Base-by-base conservation (phyloP, 257 asterid species). In the Scutellaria minor region DNA sequence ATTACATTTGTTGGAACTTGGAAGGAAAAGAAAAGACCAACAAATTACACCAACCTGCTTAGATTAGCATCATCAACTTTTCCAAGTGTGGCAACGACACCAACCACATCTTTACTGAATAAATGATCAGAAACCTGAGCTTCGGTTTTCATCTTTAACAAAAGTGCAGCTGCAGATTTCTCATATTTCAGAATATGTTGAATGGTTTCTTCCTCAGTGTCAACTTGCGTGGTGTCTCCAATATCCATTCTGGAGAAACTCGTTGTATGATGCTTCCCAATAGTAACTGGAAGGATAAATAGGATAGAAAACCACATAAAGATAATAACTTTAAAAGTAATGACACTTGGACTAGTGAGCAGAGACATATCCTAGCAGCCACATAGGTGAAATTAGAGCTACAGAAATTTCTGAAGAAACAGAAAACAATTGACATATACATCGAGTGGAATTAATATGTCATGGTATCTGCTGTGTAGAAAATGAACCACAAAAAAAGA, bases 71-170 rank as follows among this genome's bases (percentile, higher is more conserved):
- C 92, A 9, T 84, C 90, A 68, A 88, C 83, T 63, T 77, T 84
- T 68, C 94, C 96, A 71, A 93, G 96, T 50, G 85, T 80, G 52
- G 94, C 96, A 81, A 89, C 94, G 60, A 87, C 37, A 60, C 98
- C 98, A 6, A 89, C 56, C 81, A 89, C 86, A 60, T 89, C 96
- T 72, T 85, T 84, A 45, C 78, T 75, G 72, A 79, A 73, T 39
- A 82, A 73, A 66, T 83, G 55, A 56, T 81, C 80, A 18, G 18
- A 18, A 18, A 18, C 18, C 66, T 77, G 86, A 66, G 78, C 66
- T 76, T 82, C 85, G 57, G n/a, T 58, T 80, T 63, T 84, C 77
- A 87, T 77, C 70, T 74, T 82, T 65, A 77, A 84, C 41, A 81
- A 59, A 72, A 87, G 74, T 69, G 86, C 86, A 75, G 96, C 96